Evolutionary conservation across 371 early-diverging fungal genomes (phyloP).

Genomic region (Apophysomyces ossiformis): DNA sequence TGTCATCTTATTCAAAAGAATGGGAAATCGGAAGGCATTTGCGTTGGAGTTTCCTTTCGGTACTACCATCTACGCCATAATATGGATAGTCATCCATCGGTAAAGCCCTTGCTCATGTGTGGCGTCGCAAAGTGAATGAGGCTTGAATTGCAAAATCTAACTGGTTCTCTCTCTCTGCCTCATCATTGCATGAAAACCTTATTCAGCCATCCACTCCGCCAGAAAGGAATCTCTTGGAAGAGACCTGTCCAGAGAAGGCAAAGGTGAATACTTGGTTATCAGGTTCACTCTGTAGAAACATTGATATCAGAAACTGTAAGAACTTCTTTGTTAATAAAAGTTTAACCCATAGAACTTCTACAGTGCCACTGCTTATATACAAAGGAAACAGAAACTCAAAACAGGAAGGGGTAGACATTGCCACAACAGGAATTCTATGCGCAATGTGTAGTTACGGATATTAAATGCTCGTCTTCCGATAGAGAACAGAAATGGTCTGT

Average conservation of each 20-base stretch:
- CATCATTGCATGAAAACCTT: neutral
- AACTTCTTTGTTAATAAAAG: neutral
- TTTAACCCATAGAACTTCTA: neutral
- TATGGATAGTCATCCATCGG: too few species aligned
- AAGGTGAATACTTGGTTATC: neutral
- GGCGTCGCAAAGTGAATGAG: neutral
- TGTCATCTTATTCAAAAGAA: too few species aligned
- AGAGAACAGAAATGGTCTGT: neutral
- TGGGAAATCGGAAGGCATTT: too few species aligned
- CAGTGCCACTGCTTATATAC: neutral
- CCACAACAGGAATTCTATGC: neutral
- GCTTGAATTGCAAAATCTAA: neutral
- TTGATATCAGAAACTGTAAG: too few species aligned
- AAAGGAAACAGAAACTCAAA: neutral
- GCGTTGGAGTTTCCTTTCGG: too few species aligned
- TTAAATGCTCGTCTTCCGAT: neutral
- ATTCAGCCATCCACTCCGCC: conserved; percentile 5
- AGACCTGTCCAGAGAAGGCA: neutral
- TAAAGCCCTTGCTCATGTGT: too few species aligned
- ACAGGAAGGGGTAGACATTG: neutral
- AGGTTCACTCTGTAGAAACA: too few species aligned
- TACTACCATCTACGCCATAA: too few species aligned
- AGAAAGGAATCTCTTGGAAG: neutral
- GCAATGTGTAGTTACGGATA: neutral
- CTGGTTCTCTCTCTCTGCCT: neutral